phyloP scores from a whole-genome alignment of 768 basidiomycete genomes.

The Crepidotus variabilis region DNA sequence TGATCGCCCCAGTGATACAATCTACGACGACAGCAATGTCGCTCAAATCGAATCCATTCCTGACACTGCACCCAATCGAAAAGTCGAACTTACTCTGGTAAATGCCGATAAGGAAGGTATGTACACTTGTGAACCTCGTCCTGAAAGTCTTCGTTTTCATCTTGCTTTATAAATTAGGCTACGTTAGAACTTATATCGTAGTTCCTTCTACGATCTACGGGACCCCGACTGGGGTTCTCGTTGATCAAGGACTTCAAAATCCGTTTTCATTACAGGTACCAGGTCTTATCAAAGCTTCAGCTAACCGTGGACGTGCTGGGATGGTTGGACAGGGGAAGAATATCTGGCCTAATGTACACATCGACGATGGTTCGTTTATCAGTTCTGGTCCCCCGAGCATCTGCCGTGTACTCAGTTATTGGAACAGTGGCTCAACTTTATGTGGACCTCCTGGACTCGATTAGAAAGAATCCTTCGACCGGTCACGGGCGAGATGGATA shows the following conservation, averaged over 20 bases:
- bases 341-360: conserved; percentile 51
- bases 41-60: conserved; percentile 41
- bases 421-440: conserved; percentile 4
- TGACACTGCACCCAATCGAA: conserved; percentile 40
- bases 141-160: not conserved
- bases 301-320: conserved; percentile 43
- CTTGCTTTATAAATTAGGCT: conserved; percentile 28
- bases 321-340: conserved; percentile 51
- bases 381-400: not conserved
- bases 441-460: conserved; percentile 35
- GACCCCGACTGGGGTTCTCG: conserved; percentile 39
- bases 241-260: conserved; percentile 48
- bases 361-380: conserved; percentile 40
- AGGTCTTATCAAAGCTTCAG: conserved; percentile 31
- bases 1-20: conserved; percentile 26
- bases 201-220: conserved; percentile 54
- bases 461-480: conserved; percentile 20
- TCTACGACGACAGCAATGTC: conserved; percentile 49
- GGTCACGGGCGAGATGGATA: conserved; percentile 48
- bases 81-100: conserved; percentile 45
- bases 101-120: conserved; percentile 46
- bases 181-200: conserved; percentile 48
- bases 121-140: not conserved
- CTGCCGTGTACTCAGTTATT: not conserved
- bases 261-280: conserved; percentile 50